A percentile compares a stretch with the other conserved stretches of the same genome.
phyloP scores from a whole-genome alignment of 805 yeast genomes.

The Myxozyma udenii region DNA sequence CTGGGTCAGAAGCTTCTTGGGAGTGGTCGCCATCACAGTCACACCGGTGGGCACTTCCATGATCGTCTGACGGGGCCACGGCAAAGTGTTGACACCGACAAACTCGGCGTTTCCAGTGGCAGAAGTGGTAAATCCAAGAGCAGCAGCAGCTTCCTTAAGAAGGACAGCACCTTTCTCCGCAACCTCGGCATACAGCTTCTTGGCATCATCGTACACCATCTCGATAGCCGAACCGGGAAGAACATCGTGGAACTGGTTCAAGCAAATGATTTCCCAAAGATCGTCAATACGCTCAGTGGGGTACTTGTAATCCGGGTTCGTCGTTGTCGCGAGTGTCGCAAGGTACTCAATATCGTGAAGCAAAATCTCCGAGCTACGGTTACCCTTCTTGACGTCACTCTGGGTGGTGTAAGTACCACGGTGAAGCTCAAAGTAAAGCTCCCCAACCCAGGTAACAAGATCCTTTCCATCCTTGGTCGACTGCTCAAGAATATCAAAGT shows the following conservation, averaged over 20 bases:
- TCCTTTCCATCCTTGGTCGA: conserved; percentile 61
- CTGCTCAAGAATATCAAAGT: conserved; percentile 62
- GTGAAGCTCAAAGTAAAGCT: conserved; percentile 89
- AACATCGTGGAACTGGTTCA: conserved; percentile 97
- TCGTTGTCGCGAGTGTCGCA: conserved; percentile 71
- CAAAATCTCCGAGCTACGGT: conserved; percentile 71
- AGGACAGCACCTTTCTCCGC: conserved; percentile 53
- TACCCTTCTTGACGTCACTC: conserved; percentile 75
- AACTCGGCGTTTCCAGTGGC: conserved; percentile 22
- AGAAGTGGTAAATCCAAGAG: conserved; percentile 38
- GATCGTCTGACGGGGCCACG: conserved; percentile 30
- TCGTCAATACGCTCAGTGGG: conserved; percentile 65
- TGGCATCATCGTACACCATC: conserved; percentile 87
- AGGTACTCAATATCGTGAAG: conserved; percentile 82
- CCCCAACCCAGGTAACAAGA: conserved; percentile 90
- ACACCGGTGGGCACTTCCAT: conserved; percentile 12
- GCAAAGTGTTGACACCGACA: conserved; percentile 28
- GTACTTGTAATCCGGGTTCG: conserved; percentile 55
- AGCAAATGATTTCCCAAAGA: conserved; percentile 82
- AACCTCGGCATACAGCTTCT: conserved; percentile 66
- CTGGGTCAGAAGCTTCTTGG: conserved; percentile 10
- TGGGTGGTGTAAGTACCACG: conserved; percentile 97
- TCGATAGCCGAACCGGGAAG: conserved; percentile 95
- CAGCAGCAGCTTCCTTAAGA: conserved; percentile 50
- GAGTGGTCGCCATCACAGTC: background rate